These are phyloP conservation scores for Umbelopsis ramanniana DNA, from an alignment of 192 early-diverging fungal species.

Conservation along the genomic window DNA sequence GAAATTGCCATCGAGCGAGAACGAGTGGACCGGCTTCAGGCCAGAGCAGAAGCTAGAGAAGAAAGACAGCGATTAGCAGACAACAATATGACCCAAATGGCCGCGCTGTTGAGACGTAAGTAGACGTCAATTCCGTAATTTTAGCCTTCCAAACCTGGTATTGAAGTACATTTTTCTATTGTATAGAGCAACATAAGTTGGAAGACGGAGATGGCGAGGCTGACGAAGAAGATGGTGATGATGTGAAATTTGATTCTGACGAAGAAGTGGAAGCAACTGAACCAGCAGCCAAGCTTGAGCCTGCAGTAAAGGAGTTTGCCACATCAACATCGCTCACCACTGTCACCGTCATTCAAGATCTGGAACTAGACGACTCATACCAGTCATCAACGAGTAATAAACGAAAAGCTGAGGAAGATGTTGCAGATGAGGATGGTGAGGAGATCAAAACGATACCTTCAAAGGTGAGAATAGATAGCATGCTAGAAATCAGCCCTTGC, in stretches of 20 bases:
- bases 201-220: background rate
- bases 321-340: constrained; percentile 64
- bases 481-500: no score
- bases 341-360: constrained; percentile 71
- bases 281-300: constrained; percentile 34
- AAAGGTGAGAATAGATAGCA: background rate
- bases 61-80: constrained; percentile 52
- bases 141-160: background rate
- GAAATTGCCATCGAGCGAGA: constrained; percentile 49
- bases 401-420: constrained; percentile 5
- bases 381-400: constrained; percentile 26
- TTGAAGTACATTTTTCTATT: background rate
- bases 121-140: background rate
- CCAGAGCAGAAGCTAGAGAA: constrained; percentile 55
- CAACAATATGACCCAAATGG: constrained; percentile 56
- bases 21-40: constrained; percentile 59
- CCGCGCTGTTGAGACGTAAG: constrained; percentile 47
- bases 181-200: background rate
- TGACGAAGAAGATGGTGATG: constrained; percentile 43
- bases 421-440: background rate
- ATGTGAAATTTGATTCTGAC: constrained; percentile 38
- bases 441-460: background rate
- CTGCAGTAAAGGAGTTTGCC: constrained; percentile 59
- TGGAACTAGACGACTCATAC: constrained; percentile 58
- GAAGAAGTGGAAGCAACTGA: constrained; percentile 33